phyloP scores from a whole-genome alignment of 208 protist genomes.

The Wallacemonas sp. region DNA sequence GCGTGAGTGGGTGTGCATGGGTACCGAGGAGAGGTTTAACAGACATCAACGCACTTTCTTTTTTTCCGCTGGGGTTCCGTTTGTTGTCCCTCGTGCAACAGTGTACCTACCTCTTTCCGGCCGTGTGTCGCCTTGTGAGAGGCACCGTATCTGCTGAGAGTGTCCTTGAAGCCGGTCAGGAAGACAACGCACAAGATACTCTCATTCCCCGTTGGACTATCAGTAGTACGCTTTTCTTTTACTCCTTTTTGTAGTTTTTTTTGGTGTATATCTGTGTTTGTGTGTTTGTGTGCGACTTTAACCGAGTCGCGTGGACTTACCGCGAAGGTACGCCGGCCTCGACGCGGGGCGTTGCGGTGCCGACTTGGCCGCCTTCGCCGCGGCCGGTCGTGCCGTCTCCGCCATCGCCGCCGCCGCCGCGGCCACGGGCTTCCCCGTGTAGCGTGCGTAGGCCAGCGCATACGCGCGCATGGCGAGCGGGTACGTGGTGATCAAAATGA shows the following conservation, averaged over 20 bases:
- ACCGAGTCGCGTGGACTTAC: slow-evolving; percentile 5
- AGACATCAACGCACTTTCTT: too few relatives aligned
- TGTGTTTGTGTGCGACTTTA: not conserved
- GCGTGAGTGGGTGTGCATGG: too few relatives aligned
- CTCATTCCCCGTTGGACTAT: too few relatives aligned
- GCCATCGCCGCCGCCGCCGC: slow-evolving; percentile 7
- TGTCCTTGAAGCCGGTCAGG: too few relatives aligned
- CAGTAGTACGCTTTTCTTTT: too few relatives aligned
- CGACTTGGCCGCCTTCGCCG: not conserved
- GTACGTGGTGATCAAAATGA: slow-evolving; percentile 51
- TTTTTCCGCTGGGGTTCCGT: too few relatives aligned
- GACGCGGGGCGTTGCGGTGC: not conserved
- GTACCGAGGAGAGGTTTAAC: too few relatives aligned
- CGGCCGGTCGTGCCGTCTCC: not conserved
- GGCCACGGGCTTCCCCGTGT: not conserved
- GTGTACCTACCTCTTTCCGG: too few relatives aligned
- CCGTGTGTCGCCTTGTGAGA: too few relatives aligned
- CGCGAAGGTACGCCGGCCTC: slow-evolving; percentile 28
- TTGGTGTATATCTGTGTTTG: not conserved
- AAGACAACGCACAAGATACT: too few relatives aligned
- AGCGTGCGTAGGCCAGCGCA: slow-evolving; percentile 4
- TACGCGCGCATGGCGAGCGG: slow-evolving; percentile 31
- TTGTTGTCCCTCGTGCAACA: too few relatives aligned
- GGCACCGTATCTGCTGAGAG: too few relatives aligned
- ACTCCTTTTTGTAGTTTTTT: not conserved